Evolutionary conservation across 2,329 filamentous ascomycete genomes (phyloP), one percentile per base, ranked within the genome.

Genomic region (Echinosphaeria canescens): DNA sequence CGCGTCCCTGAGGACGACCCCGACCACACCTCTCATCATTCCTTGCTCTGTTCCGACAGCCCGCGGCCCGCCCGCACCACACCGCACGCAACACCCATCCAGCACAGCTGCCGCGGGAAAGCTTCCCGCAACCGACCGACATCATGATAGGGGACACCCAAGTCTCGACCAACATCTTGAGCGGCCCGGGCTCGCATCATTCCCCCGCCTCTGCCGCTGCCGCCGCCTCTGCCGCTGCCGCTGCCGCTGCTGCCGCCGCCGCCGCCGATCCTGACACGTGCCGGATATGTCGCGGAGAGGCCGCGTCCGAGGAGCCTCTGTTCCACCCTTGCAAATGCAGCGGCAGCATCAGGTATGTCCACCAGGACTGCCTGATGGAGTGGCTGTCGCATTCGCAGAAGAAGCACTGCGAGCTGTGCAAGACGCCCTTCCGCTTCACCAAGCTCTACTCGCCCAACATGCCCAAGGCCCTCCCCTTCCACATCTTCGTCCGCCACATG

Each of bases 251-350:
- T 10, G 13, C 17, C 15, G 23, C 25, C 13, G 10, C 17, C 24
- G 14, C 29, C 24, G 10, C 33, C 18, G 71, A 76, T 29, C 59
- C 62, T 30, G 79, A 91, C 43, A 90, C 82, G n/a, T 98, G 88
- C 56, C 74, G 88, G 33, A 98, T 98, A 57, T 98, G 88, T 51
- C 70, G 90, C 38, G 81, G 80, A 27, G 90, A 98, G 49, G 81
- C 68, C 29, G 78, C 75, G 2, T 49, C 61, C 4, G 65, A 78
- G 4, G 88, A 95, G 44, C 82, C 81, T 31, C 63, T 98, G 22
- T 98, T 92, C 56, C 88, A 90, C 44, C 88, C 88, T 5, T 98
- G 88, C 71, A 93, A 93, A 58, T 98, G 88, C 56, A 93, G 81
- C 44, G 88, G 88, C 30, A 95, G 85, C 52, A 98, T 98, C 54